Evolutionary conservation across 208 protist genomes (phyloP).

Genomic region (Novymonas esmeraldas): DNA sequence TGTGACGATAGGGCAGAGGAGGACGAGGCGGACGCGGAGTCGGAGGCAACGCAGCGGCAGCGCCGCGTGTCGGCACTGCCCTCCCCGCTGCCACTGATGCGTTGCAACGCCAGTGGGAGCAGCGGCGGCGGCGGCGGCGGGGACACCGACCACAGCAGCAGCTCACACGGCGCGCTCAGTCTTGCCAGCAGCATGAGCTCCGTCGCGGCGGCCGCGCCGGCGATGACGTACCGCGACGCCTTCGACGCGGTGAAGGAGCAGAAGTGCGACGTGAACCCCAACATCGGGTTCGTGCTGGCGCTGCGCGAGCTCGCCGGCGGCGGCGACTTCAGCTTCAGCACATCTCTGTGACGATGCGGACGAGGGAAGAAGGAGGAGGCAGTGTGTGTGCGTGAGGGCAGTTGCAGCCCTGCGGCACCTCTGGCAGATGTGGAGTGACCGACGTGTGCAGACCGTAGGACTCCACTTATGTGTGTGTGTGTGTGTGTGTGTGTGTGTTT

Average conservation of each 20-base stretch:
- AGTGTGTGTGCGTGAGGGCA: not conserved
- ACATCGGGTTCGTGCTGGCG: slow-evolving; percentile 83
- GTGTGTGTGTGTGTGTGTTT: slow-evolving; percentile 2
- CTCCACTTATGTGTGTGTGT: not conserved
- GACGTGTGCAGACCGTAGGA: not conserved
- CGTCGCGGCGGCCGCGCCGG: slow-evolving; percentile 15
- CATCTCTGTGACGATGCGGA: slow-evolving; percentile 26
- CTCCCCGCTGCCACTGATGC: too few relatives aligned
- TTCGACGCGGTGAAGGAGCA: slow-evolving; percentile 63
- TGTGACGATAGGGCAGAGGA: too few relatives aligned
- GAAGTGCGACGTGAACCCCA: slow-evolving; percentile 81
- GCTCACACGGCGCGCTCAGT: not conserved
- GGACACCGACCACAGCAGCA: slow-evolving; percentile 1
- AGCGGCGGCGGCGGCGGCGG: too few relatives aligned
- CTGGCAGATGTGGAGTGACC: not conserved
- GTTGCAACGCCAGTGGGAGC: too few relatives aligned
- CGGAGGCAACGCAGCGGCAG: too few relatives aligned
- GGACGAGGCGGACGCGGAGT: too few relatives aligned
- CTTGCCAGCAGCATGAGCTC: slow-evolving; percentile 16
- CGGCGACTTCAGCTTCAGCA: slow-evolving; percentile 40
- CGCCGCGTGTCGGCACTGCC: too few relatives aligned
- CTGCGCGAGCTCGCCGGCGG: slow-evolving; percentile 57
- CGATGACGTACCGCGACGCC: slow-evolving; percentile 65
- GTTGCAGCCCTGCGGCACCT: not conserved
- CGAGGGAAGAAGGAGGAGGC: not conserved